These are phyloP conservation scores for Parastagonospora nodorum DNA, from an alignment of 2,329 filamentous ascomycete genomes.

Conservation along the genomic window DNA sequence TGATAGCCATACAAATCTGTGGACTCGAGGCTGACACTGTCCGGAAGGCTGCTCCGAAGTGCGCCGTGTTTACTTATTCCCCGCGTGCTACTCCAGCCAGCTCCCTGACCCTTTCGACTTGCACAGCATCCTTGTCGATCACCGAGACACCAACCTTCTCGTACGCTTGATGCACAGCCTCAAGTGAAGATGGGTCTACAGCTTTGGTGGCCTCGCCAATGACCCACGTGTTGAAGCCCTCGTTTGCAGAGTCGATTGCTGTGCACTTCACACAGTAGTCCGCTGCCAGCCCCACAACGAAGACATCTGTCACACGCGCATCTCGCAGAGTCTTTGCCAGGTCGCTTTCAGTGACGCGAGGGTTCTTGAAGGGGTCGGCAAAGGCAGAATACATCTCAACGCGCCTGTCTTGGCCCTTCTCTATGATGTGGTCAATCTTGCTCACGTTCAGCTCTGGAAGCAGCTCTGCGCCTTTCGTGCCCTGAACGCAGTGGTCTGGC, in stretches of 20 bases:
- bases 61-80: no score
- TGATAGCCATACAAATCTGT: neutral
- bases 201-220: constrained; percentile 78
- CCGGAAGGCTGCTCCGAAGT: no score
- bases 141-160: constrained; percentile 65
- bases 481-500: constrained; percentile 87
- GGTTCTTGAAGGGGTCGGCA: constrained; percentile 73
- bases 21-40: neutral
- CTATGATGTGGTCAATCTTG: constrained; percentile 68
- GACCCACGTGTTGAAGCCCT: constrained; percentile 78
- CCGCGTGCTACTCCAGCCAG: neutral
- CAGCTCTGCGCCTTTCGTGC: constrained; percentile 72
- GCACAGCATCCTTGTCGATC: constrained; percentile 61
- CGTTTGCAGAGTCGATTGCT: constrained; percentile 74
- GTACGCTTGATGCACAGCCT: constrained; percentile 60
- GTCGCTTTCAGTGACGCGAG: constrained; percentile 64
- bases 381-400: constrained; percentile 97
- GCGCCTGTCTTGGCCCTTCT: constrained; percentile 75
- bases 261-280: constrained; percentile 90
- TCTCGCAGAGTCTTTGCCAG: constrained; percentile 64
- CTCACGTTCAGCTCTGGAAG: constrained; percentile 69
- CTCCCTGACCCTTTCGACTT: constrained; percentile 58
- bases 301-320: constrained; percentile 74
- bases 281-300: constrained; percentile 80
- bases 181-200: constrained; percentile 68